Evolutionary conservation across 2,329 filamentous ascomycete species (phyloP), one percentile per base, ranked within the genome.

Genomic region (Beauveria pseudobassiana): DNA sequence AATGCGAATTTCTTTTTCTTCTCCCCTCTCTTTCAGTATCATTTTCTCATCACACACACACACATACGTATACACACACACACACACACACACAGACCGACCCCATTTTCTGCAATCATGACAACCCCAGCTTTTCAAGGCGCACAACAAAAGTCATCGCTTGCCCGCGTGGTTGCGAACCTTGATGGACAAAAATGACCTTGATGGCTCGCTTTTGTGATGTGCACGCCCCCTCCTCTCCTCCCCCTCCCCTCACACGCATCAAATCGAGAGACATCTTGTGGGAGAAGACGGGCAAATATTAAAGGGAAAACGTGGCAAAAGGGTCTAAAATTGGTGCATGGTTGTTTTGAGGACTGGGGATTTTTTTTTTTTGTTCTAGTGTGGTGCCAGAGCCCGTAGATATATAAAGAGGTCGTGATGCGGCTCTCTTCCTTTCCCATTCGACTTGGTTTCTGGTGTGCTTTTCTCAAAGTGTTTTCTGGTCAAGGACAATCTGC

Each of bases 101-200:
- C 30, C 12, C 34, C 34, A 38, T 38, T 38, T 38, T 38, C 34
- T 43, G 20, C 42, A 14, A 24, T 50, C 9, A 40, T 40, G 26
- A 40, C 54, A 26, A 46, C 24, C 40, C 42, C 42, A 46, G 42
- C 16, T 24, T 28, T 28, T 38, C 12, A 1, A n/a, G 48, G 16
- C 8, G 48, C 34, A 38, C 34, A 38, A 16, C 14, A 38, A 14
- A 14, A 6, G 34, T 38, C 46, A 30, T 26, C 9, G 48, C 52
- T 24, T 24, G 9, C 5, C 9, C 30, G 26, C 9, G 52, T 20
- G 10, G 30, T 20, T 51, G 58, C 22, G 58, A 18, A 60, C 58
- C 58, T 54, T 60, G 58, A 60, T 60, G 58, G 58, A 3, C 50
- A 48, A 34, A 38, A 38, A 14, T 14, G 12, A 60, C 58, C 58